phyloP scores from a whole-genome alignment of 148 eudicot genomes.

The Linanthus parryae region DNA sequence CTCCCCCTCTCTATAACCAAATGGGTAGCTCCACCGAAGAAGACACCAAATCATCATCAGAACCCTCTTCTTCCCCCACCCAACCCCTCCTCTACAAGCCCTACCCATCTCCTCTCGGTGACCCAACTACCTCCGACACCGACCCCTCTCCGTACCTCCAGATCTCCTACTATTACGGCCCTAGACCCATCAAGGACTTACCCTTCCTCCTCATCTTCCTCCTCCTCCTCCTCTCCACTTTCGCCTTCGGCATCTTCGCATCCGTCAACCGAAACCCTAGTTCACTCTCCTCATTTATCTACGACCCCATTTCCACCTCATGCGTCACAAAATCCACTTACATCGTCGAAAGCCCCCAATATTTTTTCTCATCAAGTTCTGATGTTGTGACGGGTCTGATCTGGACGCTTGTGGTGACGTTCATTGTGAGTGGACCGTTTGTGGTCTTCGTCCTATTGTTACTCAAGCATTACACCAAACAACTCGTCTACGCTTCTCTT shows the following conservation, averaged over 20 bases:
- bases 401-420: slow-evolving; percentile 72
- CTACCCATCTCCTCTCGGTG: too few species aligned
- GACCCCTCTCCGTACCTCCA: too few species aligned
- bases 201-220: slow-evolving; percentile 64
- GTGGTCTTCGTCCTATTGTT: slow-evolving; percentile 47
- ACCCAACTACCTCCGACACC: too few species aligned
- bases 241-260: slow-evolving; percentile 78
- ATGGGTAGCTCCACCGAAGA: too few species aligned
- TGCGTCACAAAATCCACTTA: not conserved
- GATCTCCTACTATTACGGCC: slow-evolving; percentile 63
- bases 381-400: slow-evolving; percentile 45
- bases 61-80: too few species aligned
- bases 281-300: slow-evolving; percentile 43
- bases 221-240: slow-evolving; percentile 53
- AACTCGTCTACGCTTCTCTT: slow-evolving; percentile 64
- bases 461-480: slow-evolving; percentile 78
- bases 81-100: too few species aligned
- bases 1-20: too few species aligned
- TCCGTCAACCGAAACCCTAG: slow-evolving; percentile 52
- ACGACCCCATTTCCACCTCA: slow-evolving; percentile 43
- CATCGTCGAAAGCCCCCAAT: not conserved
- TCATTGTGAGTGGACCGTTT: slow-evolving; percentile 69
- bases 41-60: too few species aligned
- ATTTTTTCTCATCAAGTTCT: slow-evolving; percentile 8
- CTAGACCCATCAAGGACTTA: slow-evolving; percentile 61